phyloP scores from a whole-genome alignment of 1,284 basidiomycete genomes.

The Trichosporon asahii region DNA sequence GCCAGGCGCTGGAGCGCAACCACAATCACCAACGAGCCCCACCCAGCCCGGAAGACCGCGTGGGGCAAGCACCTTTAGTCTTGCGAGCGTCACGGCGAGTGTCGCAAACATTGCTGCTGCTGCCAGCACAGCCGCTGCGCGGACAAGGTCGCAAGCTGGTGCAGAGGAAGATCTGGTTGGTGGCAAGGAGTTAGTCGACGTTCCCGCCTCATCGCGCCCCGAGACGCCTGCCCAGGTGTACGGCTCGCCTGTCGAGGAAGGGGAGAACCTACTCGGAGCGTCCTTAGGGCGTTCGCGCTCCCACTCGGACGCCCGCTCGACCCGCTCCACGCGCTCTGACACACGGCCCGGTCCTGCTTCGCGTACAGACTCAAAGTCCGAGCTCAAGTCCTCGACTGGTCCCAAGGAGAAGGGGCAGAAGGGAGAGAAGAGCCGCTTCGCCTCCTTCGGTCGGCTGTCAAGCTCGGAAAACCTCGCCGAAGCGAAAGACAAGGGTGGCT shows the following conservation, averaged over 20 bases:
- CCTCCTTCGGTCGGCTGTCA: not conserved
- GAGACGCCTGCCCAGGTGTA: constrained; percentile 20
- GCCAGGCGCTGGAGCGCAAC: not conserved
- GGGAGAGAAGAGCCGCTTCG: constrained; percentile 1
- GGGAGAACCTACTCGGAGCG: constrained; percentile 26
- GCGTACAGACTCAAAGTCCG: not conserved
- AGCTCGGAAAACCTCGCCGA: not conserved
- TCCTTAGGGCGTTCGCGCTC: constrained; percentile 11
- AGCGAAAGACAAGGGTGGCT: not conserved
- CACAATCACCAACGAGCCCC: not conserved
- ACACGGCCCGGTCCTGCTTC: not conserved
- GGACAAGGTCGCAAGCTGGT: constrained; percentile 53
- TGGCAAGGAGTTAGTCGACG: constrained; percentile 49
- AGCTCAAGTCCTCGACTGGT: not conserved
- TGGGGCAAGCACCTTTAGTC: constrained; percentile 72
- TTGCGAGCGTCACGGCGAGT: constrained; percentile 69
- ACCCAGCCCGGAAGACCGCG: constrained; percentile 53
- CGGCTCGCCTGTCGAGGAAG: constrained; percentile 46
- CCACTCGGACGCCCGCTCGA: constrained; percentile 41
- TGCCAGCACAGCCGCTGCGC: constrained; percentile 36
- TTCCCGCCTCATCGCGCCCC: constrained; percentile 38
- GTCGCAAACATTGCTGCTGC: constrained; percentile 57
- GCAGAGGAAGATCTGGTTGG: constrained; percentile 50
- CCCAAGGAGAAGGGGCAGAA: not conserved
- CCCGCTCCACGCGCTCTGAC: constrained; percentile 16